These are phyloP conservation scores for Colletotrichum sublineola DNA, from an alignment of 2,329 filamentous ascomycete genomes.

Conservation along the genomic window DNA sequence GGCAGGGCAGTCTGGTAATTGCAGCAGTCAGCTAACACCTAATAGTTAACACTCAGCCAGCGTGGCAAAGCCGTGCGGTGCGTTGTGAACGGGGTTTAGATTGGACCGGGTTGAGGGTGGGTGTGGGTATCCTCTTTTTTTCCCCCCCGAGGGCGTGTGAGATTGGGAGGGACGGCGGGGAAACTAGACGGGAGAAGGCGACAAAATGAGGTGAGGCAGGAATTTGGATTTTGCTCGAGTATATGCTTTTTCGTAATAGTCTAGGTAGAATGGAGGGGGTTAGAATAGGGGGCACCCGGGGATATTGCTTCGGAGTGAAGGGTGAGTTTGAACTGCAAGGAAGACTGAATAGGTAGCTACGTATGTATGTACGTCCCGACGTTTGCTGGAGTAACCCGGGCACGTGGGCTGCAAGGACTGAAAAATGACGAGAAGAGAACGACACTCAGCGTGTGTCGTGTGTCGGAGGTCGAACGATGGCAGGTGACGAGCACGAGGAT, in stretches of 20 bases:
- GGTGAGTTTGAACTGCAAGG: constrained; percentile 3
- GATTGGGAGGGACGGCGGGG: constrained; percentile 15
- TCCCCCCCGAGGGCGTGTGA: not conserved
- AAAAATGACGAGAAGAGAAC: not conserved
- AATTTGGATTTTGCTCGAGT: constrained; percentile 26
- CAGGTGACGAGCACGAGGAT: not conserved
- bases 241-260: constrained; percentile 27
- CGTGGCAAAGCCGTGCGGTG: constrained; percentile 23
- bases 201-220: constrained; percentile 32
- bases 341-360: not conserved
- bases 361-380: not conserved
- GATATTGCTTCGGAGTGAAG: constrained; percentile 4
- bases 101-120: constrained; percentile 10
- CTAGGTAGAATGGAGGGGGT: constrained; percentile 10
- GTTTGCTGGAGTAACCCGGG: not conserved
- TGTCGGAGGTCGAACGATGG: not conserved
- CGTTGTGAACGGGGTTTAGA: constrained; percentile 11
- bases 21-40: constrained; percentile 9
- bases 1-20: constrained; percentile 13
- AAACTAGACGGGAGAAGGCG: constrained; percentile 14
- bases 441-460: not conserved
- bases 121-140: not conserved
- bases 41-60: constrained; percentile 15
- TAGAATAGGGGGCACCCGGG: constrained; percentile 29
- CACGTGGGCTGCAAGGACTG: not conserved